These are phyloP conservation scores for Agrocybe chaxingu DNA, from an alignment of 768 basidiomycete genomes.

Conservation along the genomic window DNA sequence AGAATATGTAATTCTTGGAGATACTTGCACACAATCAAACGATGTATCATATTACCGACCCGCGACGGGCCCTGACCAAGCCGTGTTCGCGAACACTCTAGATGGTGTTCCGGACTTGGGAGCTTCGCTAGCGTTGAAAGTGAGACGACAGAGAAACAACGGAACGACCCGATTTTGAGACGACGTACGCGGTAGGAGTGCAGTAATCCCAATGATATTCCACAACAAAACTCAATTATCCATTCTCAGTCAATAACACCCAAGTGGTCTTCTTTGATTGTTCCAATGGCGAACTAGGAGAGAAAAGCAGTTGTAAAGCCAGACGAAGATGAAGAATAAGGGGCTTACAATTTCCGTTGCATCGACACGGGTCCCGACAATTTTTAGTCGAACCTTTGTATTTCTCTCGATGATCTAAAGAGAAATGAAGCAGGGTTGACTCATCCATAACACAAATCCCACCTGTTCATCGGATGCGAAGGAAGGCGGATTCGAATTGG, in stretches of 20 bases:
- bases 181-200: neutral
- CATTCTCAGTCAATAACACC: constrained; percentile 75
- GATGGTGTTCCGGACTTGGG: neutral
- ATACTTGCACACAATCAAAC: neutral
- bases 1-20: neutral
- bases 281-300: constrained; percentile 89
- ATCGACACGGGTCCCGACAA: constrained; percentile 97
- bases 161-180: neutral
- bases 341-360: constrained; percentile 90
- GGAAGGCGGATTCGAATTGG: constrained; percentile 95
- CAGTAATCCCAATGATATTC: neutral
- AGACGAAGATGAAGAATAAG: neutral
- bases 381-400: constrained; percentile 88
- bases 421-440: neutral
- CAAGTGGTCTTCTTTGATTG: constrained; percentile 96
- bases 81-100: neutral
- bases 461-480: constrained; percentile 91
- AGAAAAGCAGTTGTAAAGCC: neutral
- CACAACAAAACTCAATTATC: neutral
- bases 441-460: neutral
- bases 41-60: neutral
- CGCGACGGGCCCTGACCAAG: neutral
- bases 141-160: neutral
- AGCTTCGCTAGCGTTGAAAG: neutral
- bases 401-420: constrained; percentile 88